Evolutionary conservation across 371 early-diverging fungal species (phyloP), one percentile per base, ranked within the genome.

Genomic region (Mucor lusitanicus): DNA sequence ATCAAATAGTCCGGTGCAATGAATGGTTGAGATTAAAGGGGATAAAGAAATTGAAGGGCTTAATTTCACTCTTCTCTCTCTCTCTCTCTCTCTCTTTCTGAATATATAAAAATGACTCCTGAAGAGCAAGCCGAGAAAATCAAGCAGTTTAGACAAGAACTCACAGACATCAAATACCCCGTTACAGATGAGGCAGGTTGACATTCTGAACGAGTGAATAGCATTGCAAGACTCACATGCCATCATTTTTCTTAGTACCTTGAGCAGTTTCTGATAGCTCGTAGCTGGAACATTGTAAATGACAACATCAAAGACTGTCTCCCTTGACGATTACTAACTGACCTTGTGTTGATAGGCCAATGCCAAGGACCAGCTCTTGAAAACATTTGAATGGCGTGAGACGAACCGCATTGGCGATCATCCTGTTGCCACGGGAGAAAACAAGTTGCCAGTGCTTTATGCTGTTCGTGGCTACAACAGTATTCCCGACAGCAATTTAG

Each of bases 371-470:
- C 92, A 92, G 81, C 61, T 93, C 6, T 64, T 75, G 33, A 88
- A 79, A 6, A 91, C 90, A 35, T 71, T 88, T 50, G 78, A 83
- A 42, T 94, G 95, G 95, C 84, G 95, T 62, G 77, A 80, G 53
- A 68, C 79, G 27, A 87, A 92, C 50, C 72, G 80, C n/a, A 81
- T 94, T 59, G 92, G 91, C 54, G 70, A 83, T 5, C 74, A 91
- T 57, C 91, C 91, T 11, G 82, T 91, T 30, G 88, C 91, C 7
- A 81, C 86, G 42, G 74, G 78, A 6, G 75, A 86, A 39, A 92
- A 92, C 70, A 75, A 79, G 17, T 75, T 86, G 37, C 91, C 94
- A 0, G 82, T 90, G 33, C 84, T 91, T 61, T 92, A 91, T 69
- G 85, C 87, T 44, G 85, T 92, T 12, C 90, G 94, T 57, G 94